Base-by-base conservation (phyloP, 2,329 filamentous ascomycete species). In the Pyrenophora tritici-repentis region DNA sequence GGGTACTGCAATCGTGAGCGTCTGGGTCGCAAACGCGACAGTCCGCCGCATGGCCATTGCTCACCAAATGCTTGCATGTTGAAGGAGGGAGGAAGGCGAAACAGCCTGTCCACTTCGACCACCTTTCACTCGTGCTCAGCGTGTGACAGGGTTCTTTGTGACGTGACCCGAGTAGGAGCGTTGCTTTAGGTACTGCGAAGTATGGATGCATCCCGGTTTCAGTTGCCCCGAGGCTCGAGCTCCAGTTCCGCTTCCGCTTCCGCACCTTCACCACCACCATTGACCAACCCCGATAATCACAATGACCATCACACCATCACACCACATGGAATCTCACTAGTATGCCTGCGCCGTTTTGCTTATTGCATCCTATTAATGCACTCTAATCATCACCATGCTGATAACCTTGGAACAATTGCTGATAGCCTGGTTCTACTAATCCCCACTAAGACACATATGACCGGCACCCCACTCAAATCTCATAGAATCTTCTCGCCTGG, bases 401-500 rank as follows among this genome's bases (percentile, higher is more conserved):
- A 29, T 29, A 29, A 29, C n/a, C n/a, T n/a, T n/a, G n/a, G n/a
- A n/a, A n/a, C 26, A 4, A 29, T 29, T 29, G 26, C 26, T 29
- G 26, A 29, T 29, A 29, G 26, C 6, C 32, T 36, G 22, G 9
- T 18, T 33, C 18, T 36, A 44, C 42, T 36, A 17, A 29, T 29
- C 26, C 26, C 26, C 26, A 29, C 26, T 29, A 29, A 29, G 26
- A 29, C 10, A 29, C 26, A 29, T 7, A 29, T 29, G 26, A 12
- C 26, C 26, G 26, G 26, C 32, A 38, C 20, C 34, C 13, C 32
- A 22, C n/a, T 50, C 43, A 65, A 10, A 53, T 45, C 42, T 65
- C 63, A 37, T 70, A 72, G 29, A 73, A 73, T 24, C 63, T 59
- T 53, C 62, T 82, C n/a, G 88, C 91, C 63, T 92, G 87, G 37